Percentiles rank a stretch among this genome's conserved stretches.
These are phyloP conservation scores for Phycomyces blakesleeanus DNA, from an alignment of 192 early-diverging fungal genomes.

Conservation along the genomic window DNA sequence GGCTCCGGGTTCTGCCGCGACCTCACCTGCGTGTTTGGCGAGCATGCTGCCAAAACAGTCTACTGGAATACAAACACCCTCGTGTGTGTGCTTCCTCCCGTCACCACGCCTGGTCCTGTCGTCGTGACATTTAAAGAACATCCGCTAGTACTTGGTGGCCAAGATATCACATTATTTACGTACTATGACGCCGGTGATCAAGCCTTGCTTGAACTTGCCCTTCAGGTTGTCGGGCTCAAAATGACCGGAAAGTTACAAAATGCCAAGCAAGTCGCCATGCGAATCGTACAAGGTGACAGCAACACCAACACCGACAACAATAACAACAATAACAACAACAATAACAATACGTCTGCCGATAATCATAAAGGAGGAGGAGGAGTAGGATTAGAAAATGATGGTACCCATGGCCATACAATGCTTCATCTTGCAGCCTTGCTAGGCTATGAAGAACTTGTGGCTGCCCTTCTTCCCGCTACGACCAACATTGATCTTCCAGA, in stretches of 20 bases:
- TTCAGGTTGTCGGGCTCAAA: conserved; percentile 84
- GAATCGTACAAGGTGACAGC: conserved; percentile 41
- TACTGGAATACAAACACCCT: conserved; percentile 78
- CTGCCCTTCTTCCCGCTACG: conserved; percentile 37
- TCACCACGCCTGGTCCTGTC: conserved; percentile 69
- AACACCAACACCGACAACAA: conserved; percentile 28
- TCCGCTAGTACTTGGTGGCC: conserved; percentile 36
- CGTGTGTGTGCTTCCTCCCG: conserved; percentile 80
- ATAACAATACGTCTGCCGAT: background rate
- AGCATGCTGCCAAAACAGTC: conserved; percentile 66
- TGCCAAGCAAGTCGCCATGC: conserved; percentile 70
- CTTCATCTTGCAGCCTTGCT: conserved; percentile 62
- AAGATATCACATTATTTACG: conserved; percentile 40
- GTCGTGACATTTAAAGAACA: conserved; percentile 55
- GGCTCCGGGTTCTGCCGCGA: conserved; percentile 80
- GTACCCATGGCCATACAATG: conserved; percentile 45
- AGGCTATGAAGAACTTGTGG: conserved; percentile 48
- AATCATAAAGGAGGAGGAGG: background rate
- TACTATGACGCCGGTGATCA: conserved; percentile 70
- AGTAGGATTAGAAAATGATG: background rate
- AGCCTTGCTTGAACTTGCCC: conserved; percentile 84
- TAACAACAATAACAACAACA: too few species aligned
- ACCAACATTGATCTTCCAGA: conserved; percentile 35
- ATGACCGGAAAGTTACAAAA: conserved; percentile 78
- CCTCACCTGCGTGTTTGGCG: conserved; percentile 70